A percentile compares a stretch with the other conserved stretches of the same genome.
Evolutionary conservation across 108 stramenopile species (phyloP).

Genomic region (Nitzschia sp.): DNA sequence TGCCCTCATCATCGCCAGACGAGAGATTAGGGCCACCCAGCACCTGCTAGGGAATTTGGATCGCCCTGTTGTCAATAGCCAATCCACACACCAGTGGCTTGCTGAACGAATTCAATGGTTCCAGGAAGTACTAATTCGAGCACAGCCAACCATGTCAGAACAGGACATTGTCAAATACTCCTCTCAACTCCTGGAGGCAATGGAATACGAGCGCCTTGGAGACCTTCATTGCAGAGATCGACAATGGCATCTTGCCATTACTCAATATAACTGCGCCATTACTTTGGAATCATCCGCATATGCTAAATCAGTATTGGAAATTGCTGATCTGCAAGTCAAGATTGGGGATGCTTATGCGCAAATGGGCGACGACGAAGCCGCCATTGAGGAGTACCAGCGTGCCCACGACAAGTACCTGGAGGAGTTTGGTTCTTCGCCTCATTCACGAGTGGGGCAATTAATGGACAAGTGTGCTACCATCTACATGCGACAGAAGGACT

Average conservation of each 20-base stretch:
- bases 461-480: conserved; percentile 5
- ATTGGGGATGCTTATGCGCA: conserved; percentile 18
- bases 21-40: conserved; percentile 15
- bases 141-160: not conserved
- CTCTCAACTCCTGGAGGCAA: conserved; percentile 3
- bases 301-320: conserved; percentile 14
- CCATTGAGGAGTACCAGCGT: conserved; percentile 14
- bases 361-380: conserved; percentile 14
- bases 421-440: not conserved
- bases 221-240: conserved; percentile 1
- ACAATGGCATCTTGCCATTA: conserved; percentile 13
- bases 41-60: conserved; percentile 1
- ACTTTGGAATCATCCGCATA: conserved; percentile 20
- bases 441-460: conserved; percentile 1
- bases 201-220: conserved; percentile 21
- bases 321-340: conserved; percentile 26
- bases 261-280: conserved; percentile 15
- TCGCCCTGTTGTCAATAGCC: not conserved
- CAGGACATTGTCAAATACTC: conserved; percentile 9
- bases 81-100: conserved; percentile 3
- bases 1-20: conserved; percentile 13
- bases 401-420: conserved; percentile 2
- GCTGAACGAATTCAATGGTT: conserved; percentile 20
- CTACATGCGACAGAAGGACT: conserved; percentile 9
- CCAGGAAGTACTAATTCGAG: conserved; percentile 4